Base-by-base conservation (phyloP, 2,329 filamentous ascomycete genomes). In the Sphaerulina populicola region DNA sequence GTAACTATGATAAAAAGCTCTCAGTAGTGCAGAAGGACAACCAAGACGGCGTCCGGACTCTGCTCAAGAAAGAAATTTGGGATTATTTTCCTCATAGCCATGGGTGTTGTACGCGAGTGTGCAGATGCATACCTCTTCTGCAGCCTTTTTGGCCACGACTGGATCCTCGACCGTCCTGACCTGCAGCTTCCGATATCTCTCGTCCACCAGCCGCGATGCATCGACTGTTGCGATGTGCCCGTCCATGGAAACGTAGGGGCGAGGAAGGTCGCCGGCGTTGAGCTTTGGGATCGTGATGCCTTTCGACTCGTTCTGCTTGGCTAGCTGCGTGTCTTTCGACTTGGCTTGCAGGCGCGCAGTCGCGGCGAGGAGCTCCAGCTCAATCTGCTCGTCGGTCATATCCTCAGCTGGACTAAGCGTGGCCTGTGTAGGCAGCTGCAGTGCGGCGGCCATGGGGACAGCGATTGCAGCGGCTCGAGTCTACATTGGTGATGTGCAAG, bases 31-130 rank as follows among this genome's bases (percentile, higher is more conserved):
- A 79, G 83, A 80, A 79, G 75, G 75, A 78, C 78, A 60, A 78
- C 85, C 86, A 93, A 85, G 77, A 91, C 86, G 86, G 80, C 79
- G 77, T 77, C 77, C 76, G 71, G 67, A 74, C 74, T 81, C 82
- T 79, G 81, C 85, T 89, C 85, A 85, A 85, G 79, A 67, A 69
- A 68, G 12, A 69, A 71, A 70, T 79, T 52, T 83, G 79, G 82
- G 79, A 81, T 77, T 70, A 75, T 77, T 85, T 86, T 90, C 86
- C 81, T 91, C 86, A 88, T 80, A 68, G 71, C 66, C 66, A 58
- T 52, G 41, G 21, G 9, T 11, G 31, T 4, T 35, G 31, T 35
- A 35, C 10, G 14, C 11, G 39, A n/a, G 39, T 14, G 46, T 71
- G 70, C 9, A 63, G 11, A 35, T 70, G 64, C 73, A 63, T 75